Conservation (phyloP, 2,329 filamentous ascomycete genomes). For the Pestalotiopsis sp. region DNA sequence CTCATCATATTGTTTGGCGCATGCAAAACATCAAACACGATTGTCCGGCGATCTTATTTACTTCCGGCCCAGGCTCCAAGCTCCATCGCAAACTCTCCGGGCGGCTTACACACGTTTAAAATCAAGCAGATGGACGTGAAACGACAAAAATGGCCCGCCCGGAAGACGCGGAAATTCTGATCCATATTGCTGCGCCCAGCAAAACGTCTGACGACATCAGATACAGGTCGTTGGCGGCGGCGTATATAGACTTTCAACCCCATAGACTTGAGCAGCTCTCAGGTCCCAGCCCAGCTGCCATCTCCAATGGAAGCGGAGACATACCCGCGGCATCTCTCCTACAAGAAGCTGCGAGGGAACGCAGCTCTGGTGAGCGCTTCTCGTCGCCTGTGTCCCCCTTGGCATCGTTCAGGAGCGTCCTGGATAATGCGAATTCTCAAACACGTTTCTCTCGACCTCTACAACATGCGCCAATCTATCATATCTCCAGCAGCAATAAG, state of each 20-base stretch:
- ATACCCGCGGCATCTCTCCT: not conserved
- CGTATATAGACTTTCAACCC: constrained; percentile 51
- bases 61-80: not conserved
- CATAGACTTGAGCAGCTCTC: not conserved
- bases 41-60: not conserved
- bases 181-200: constrained; percentile 57
- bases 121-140: not conserved
- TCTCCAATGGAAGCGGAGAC: not conserved
- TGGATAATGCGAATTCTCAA: constrained; percentile 42
- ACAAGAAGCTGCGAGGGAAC: not conserved
- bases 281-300: not conserved
- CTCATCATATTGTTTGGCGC: not conserved
- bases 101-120: not conserved
- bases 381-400: constrained; percentile 30
- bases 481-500: not conserved
- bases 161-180: constrained; percentile 52
- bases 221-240: constrained; percentile 52
- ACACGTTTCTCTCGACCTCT: not conserved
- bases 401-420: constrained; percentile 46
- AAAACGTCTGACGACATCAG: constrained; percentile 47
- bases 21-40: not conserved
- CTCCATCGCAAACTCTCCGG: not conserved
- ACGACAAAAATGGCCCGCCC: constrained; percentile 28
- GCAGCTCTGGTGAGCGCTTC: constrained; percentile 12
- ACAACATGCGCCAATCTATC: not conserved